Conservation (phyloP, 2,329 filamentous ascomycete genomes). For the Alternaria arborescens region DNA sequence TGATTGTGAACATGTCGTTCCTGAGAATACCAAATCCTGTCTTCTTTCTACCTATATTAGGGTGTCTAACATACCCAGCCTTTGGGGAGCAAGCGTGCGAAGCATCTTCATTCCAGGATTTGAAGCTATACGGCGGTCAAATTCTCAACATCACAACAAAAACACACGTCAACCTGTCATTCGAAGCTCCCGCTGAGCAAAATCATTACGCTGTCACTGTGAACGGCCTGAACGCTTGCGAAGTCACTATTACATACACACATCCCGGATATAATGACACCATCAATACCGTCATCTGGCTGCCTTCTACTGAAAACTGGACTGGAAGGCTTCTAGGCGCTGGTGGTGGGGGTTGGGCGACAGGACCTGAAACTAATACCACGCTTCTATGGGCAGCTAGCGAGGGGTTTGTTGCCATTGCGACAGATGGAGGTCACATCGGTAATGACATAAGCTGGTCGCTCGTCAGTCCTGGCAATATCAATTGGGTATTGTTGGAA, state of each 20-base stretch:
- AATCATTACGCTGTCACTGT: slow-evolving; percentile 21
- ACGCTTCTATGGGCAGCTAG: slow-evolving; percentile 22
- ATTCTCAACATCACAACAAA: slow-evolving; percentile 15
- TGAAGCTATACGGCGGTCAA: slow-evolving; percentile 2
- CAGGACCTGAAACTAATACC: slow-evolving; percentile 23
- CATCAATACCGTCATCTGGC: slow-evolving; percentile 30
- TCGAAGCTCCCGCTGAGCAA: slow-evolving; percentile 9
- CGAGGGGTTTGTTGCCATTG: slow-evolving; percentile 34
- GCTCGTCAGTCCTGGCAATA: slow-evolving; percentile 21
- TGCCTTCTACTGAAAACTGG: slow-evolving; percentile 29
- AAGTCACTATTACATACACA: slow-evolving; percentile 47
- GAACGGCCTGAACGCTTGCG: slow-evolving; percentile 39
- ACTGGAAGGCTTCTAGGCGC: slow-evolving; percentile 31
- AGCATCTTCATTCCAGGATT: slow-evolving; percentile 7
- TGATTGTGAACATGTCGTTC: neutral
- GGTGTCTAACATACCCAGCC: neutral
- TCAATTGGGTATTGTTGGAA: slow-evolving; percentile 37
- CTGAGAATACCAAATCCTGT: neutral
- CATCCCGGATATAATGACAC: slow-evolving; percentile 29
- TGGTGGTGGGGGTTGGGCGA: slow-evolving; percentile 33
- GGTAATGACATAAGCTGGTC: slow-evolving; percentile 17
- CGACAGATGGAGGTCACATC: slow-evolving; percentile 33
- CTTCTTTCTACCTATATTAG: neutral
- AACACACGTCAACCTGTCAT: slow-evolving; percentile 5
- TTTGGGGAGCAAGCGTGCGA: neutral